These are phyloP conservation scores for Dillenia turbinata DNA, from an alignment of 164 flowering plant genomes.

Conservation along the genomic window DNA sequence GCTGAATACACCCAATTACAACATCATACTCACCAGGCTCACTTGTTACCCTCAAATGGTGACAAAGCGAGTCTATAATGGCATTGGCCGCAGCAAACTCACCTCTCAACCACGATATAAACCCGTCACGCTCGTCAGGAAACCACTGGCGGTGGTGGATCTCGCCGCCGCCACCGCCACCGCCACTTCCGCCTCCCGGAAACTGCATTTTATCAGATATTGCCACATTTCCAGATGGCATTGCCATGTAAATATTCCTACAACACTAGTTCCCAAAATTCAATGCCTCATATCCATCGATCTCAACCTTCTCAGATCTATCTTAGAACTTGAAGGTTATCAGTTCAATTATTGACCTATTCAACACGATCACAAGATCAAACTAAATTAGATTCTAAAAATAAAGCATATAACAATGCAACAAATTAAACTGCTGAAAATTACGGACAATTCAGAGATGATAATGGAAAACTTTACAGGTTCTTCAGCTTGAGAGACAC, in stretches of 20 bases:
- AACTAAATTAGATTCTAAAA: too few relatives aligned
- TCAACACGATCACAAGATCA: too few relatives aligned
- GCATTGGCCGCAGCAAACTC: conserved; percentile 94
- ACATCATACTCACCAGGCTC: conserved; percentile 76
- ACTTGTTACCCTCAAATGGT: conserved; percentile 52
- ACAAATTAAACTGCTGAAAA: too few relatives aligned
- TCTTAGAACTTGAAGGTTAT: too few relatives aligned
- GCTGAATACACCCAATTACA: conserved; percentile 53
- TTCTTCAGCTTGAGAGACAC: too few relatives aligned
- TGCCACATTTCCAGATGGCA: conserved; percentile 68
- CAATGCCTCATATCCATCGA: too few relatives aligned
- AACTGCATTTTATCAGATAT: conserved; percentile 57
- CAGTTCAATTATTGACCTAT: too few relatives aligned
- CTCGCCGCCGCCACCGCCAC: conserved; percentile 27
- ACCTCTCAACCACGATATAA: conserved; percentile 68
- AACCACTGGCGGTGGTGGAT: conserved; percentile 53
- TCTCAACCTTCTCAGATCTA: too few relatives aligned
- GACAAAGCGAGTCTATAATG: conserved; percentile 67
- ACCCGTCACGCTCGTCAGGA: conserved; percentile 73
- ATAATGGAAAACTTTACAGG: too few relatives aligned
- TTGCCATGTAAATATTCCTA: conserved; percentile 39
- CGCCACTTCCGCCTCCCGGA: conserved; percentile 26
- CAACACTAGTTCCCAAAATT: too few relatives aligned
- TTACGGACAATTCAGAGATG: too few relatives aligned
- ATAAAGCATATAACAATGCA: too few relatives aligned